Conservation (phyloP, 371 early-diverging fungal species). For the Lichtheimia ramosa region DNA sequence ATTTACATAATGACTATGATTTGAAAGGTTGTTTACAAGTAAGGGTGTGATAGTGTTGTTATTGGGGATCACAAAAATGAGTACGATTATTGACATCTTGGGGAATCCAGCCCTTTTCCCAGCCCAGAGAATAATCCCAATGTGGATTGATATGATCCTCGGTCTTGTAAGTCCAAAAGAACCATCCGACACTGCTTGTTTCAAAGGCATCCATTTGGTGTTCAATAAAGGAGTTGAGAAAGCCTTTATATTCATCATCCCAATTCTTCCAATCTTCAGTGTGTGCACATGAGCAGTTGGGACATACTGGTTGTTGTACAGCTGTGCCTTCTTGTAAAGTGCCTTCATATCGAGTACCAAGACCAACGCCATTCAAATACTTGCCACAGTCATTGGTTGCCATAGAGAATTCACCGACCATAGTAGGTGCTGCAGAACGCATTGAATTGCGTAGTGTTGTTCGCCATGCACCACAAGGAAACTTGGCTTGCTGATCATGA, state of each 20-base stretch:
- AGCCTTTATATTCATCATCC: slow-evolving; percentile 31
- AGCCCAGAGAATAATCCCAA: slow-evolving; percentile 68
- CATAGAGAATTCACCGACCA: slow-evolving; percentile 76
- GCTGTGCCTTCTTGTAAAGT: slow-evolving; percentile 22
- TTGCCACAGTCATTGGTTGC: slow-evolving; percentile 78
- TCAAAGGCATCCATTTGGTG: slow-evolving; percentile 52
- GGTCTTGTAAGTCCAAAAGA: slow-evolving; percentile 82
- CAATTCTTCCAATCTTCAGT: slow-evolving; percentile 36
- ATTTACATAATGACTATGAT: too few species aligned
- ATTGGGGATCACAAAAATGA: neutral
- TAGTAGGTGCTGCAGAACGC: slow-evolving; percentile 45
- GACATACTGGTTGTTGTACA: slow-evolving; percentile 20
- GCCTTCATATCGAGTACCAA: slow-evolving; percentile 69
- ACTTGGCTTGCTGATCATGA: slow-evolving; percentile 31
- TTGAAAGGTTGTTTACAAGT: too few species aligned
- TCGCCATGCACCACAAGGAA: slow-evolving; percentile 48
- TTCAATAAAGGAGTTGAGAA: slow-evolving; percentile 38
- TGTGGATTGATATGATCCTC: slow-evolving; percentile 63
- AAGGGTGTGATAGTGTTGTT: neutral
- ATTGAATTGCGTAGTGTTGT: slow-evolving; percentile 20
- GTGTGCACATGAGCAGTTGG: slow-evolving; percentile 49
- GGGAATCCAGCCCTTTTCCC: slow-evolving; percentile 49
- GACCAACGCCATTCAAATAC: slow-evolving; percentile 69
- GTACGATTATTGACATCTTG: slow-evolving; percentile 26
- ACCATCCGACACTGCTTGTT: slow-evolving; percentile 61